A percentile compares a stretch with the other conserved stretches of the same genome.
phyloP scores from a whole-genome alignment of 179 eudicot species.

The Camellia oleifera region DNA sequence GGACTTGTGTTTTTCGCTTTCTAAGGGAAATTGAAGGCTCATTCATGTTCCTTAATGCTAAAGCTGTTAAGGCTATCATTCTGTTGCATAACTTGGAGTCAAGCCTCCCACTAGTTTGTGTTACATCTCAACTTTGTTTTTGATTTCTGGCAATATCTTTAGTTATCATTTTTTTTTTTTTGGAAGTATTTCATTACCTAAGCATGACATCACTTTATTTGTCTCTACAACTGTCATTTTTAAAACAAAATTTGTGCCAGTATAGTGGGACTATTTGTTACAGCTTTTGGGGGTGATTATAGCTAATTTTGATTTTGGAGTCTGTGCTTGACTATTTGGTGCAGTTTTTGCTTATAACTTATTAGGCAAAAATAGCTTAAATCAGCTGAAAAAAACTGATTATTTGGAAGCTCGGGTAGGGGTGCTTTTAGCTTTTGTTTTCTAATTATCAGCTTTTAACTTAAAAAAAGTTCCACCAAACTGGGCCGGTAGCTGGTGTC shows the following conservation, averaged over 20 bases:
- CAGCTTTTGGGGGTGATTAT: too few species aligned
- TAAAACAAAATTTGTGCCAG: background rate
- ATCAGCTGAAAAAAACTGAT: too few species aligned
- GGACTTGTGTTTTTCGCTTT: background rate
- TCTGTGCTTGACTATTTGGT: too few species aligned
- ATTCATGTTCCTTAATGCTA: background rate
- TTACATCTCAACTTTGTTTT: conserved; percentile 1
- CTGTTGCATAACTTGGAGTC: conserved; percentile 3
- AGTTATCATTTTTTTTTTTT: background rate
- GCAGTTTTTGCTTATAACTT: too few species aligned
- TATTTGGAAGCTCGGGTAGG: too few species aligned
- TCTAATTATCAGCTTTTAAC: too few species aligned
- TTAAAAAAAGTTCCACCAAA: too few species aligned
- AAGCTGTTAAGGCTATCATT: background rate
- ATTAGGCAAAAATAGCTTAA: too few species aligned
- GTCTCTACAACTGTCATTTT: background rate
- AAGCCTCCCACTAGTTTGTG: conserved; percentile 5
- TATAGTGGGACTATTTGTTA: background rate
- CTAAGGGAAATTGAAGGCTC: background rate
- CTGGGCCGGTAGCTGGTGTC: background rate
- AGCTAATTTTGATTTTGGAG: too few species aligned
- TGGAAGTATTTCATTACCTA: background rate
- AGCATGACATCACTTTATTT: background rate
- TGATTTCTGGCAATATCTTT: conserved; percentile 3
- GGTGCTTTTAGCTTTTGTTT: too few species aligned